Base-by-base conservation (phyloP, 495 filamentous ascomycete species). In the Extremus antarcticus region DNA sequence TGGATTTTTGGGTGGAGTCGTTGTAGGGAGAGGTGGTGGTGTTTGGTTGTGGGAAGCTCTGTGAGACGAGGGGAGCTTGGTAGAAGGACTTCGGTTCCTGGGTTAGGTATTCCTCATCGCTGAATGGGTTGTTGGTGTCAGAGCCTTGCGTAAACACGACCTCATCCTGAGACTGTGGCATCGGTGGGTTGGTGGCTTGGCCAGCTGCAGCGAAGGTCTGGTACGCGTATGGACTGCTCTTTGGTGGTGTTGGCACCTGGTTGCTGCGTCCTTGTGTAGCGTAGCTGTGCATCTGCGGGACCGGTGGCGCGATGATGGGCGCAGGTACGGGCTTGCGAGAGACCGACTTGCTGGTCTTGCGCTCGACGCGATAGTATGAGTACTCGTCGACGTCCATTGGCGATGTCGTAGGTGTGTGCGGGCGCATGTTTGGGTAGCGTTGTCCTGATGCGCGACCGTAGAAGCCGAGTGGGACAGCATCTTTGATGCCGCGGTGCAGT, bases 401-500 rank as follows among this genome's bases (percentile, higher is more conserved):
- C 29, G 29, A 13, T 4, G 29, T 7, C 7, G 13, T 13, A 35
- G 29, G 2, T 35, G 29, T 16, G 2, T 38, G 29, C 32, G 29
- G 50, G 22, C 38, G 50, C 38, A 52, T 17, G 16, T n/a, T 47
- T 7, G 58, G 58, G 32, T 57, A 61, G 22, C 54, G 53, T 24
- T 56, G 49, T 16, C 50, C 54, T 19, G 58, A 57, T 19, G 25
- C 2, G 43, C 60, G 41, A 20, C 50, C 47, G 50, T 61, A 61
- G 25, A 61, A 57, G 54, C 50, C 59, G 1, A 61, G 51, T 16
- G 59, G 59, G 46, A 51, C 53, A 16, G 49, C 24, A 35, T 61
- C 59, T 32, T 61, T 61, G 19, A 20, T 32, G 20, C 35, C 49
- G 32, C 59, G 59, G 8, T 55, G 47, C 25, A 43, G 43, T 25